These are phyloP conservation scores for Fusarium pseudonygamai DNA, from an alignment of 2,329 filamentous ascomycete genomes.

Conservation along the genomic window DNA sequence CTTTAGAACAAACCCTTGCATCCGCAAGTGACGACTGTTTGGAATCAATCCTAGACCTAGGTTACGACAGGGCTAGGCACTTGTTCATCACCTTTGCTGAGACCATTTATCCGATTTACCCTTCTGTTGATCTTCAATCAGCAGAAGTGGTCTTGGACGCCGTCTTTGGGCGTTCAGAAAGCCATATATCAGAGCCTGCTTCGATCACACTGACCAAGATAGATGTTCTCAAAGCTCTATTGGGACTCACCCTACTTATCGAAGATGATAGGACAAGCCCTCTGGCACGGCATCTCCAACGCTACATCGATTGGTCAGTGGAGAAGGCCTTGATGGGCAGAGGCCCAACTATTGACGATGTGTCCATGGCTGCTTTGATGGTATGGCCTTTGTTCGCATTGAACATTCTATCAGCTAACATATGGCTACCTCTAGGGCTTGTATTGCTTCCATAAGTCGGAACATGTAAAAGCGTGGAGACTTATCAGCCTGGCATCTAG, in stretches of 20 bases:
- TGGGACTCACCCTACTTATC: background rate
- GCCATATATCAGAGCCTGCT: background rate
- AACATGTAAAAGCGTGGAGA: background rate
- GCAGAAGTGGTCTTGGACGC: background rate
- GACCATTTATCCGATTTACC: background rate
- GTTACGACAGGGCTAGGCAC: fast-evolving
- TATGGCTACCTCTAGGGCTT: background rate
- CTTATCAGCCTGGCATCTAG: background rate
- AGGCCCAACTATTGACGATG: background rate
- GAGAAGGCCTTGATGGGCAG: background rate
- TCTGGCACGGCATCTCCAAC: background rate
- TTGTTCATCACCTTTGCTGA: fast-evolving
- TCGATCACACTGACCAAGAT: fast-evolving
- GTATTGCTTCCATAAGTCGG: background rate
- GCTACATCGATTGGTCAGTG: background rate
- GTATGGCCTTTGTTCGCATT: background rate
- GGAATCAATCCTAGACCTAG: fast-evolving
- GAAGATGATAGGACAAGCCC: fast-evolving
- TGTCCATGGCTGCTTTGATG: background rate
- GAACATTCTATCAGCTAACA: background rate
- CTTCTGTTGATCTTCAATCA: background rate
- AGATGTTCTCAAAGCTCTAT: background rate
- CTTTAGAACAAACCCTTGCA: background rate
- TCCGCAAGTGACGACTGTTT: background rate
- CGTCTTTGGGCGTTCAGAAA: background rate